Conservation (phyloP, 768 basidiomycete genomes). For the Tricholomella constricta region DNA sequence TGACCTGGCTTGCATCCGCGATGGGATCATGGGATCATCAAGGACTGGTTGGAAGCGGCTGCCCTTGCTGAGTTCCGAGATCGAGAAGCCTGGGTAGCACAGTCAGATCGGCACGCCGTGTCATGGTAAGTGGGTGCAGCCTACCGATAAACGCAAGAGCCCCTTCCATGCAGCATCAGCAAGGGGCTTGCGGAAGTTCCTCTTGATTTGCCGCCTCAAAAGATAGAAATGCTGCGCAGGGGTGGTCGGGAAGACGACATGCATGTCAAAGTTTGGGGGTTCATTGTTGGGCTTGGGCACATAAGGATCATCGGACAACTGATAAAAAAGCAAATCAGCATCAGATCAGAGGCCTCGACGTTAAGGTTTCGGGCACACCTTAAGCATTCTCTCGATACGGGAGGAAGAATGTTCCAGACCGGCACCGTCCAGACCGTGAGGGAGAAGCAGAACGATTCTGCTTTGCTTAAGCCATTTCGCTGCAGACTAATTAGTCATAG, state of each 20-base stretch:
- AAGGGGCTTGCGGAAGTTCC: conserved; percentile 87
- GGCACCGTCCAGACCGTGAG: conserved; percentile 90
- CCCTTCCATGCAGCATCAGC: conserved; percentile 86
- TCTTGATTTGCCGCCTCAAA: conserved; percentile 79
- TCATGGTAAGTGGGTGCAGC: conserved; percentile 25
- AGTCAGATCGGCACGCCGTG: background rate
- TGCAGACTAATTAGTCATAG: conserved; percentile 26
- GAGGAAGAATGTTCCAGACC: conserved; percentile 93
- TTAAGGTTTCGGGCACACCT: conserved; percentile 45
- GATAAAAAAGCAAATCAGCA: conserved; percentile 1
- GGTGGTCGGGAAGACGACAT: conserved; percentile 84
- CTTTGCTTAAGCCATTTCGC: conserved; percentile 96
- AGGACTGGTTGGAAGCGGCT: conserved; percentile 72
- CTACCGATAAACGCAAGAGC: conserved; percentile 72
- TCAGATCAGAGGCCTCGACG: background rate
- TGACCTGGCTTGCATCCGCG: conserved; percentile 37
- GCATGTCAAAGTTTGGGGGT: conserved; percentile 73
- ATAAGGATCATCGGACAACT: conserved; percentile 81
- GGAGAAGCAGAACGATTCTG: conserved; percentile 81
- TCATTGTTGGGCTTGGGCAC: conserved; percentile 25
- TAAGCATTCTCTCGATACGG: conserved; percentile 88
- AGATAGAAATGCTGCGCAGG: conserved; percentile 93
- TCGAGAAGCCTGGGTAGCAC: conserved; percentile 52
- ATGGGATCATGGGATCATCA: conserved; percentile 53
- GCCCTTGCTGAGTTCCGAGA: conserved; percentile 61